Conservation (phyloP, 2,329 filamentous ascomycete genomes). For the Sclerotiophoma versabilis region DNA sequence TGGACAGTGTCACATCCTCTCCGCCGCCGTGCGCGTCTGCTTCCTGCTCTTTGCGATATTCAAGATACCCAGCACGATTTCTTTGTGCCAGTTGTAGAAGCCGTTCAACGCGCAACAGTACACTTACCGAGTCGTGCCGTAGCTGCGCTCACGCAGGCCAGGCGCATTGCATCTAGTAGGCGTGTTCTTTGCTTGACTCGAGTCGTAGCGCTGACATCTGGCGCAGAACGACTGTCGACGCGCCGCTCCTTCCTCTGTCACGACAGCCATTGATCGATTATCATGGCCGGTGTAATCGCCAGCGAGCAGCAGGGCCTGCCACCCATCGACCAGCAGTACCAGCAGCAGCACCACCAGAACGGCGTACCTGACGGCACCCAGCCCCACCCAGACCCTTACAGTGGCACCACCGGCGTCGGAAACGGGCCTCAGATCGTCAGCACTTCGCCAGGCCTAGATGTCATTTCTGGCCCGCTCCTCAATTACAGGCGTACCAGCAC, state of each 20-base stretch:
- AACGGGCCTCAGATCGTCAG: constrained; percentile 53
- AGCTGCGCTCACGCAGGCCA: constrained; percentile 13
- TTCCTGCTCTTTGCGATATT: not conserved
- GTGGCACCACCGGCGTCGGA: constrained; percentile 49
- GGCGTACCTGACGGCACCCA: constrained; percentile 5
- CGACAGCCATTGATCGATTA: not conserved
- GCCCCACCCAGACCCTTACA: constrained; percentile 28
- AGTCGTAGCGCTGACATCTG: constrained; percentile 21
- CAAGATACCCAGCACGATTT: constrained; percentile 1
- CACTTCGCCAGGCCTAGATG: constrained; percentile 56
- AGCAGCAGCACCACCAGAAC: constrained; percentile 5
- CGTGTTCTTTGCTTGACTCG: constrained; percentile 10
- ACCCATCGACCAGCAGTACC: not conserved
- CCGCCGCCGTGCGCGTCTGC: not conserved
- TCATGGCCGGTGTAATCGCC: constrained; percentile 11
- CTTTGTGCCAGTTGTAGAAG: not conserved
- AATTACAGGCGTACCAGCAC: constrained; percentile 80
- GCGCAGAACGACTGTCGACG: constrained; percentile 8
- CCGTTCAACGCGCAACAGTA: not conserved
- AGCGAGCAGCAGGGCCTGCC: constrained; percentile 13
- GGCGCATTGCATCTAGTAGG: constrained; percentile 26
- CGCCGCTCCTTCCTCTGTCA: not conserved
- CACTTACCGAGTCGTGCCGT: not conserved
- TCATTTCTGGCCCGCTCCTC: constrained; percentile 75
- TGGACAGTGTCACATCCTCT: constrained; percentile 2